A percentile compares a stretch with the other conserved stretches of the same genome.
These are phyloP conservation scores for Pseudognaphalium luteoalbum DNA, from an alignment of 129 eudicot genomes.

Conservation along the genomic window DNA sequence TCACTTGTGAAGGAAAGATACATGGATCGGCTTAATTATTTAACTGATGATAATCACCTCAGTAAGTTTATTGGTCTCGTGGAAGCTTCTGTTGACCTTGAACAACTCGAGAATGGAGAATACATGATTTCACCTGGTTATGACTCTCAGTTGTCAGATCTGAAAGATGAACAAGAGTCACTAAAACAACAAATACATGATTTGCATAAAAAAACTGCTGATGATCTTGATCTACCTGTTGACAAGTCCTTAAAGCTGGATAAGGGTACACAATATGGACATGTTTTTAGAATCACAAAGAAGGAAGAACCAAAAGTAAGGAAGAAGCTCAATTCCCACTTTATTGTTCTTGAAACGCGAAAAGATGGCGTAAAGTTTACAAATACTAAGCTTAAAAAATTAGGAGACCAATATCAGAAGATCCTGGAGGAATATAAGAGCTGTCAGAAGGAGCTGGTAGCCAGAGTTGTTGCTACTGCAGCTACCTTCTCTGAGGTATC, in stretches of 20 bases:
- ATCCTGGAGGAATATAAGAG: slow-evolving; percentile 80
- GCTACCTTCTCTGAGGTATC: slow-evolving; percentile 78
- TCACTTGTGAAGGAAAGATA: slow-evolving; percentile 63
- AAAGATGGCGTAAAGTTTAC: slow-evolving; percentile 97
- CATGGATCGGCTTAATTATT: slow-evolving; percentile 47
- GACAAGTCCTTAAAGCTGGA: slow-evolving; percentile 81
- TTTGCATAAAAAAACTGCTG: slow-evolving; percentile 68
- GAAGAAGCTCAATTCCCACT: slow-evolving; percentile 77
- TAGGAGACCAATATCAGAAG: slow-evolving; percentile 86
- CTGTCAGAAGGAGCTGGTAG: slow-evolving; percentile 87
- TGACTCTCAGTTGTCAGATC: slow-evolving; percentile 55
- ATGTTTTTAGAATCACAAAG: slow-evolving; percentile 92
- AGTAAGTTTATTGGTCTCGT: slow-evolving; percentile 85
- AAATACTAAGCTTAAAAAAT: slow-evolving; percentile 75
- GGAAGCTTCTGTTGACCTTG: slow-evolving; percentile 87
- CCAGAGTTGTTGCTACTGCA: slow-evolving; percentile 69
- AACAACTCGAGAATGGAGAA: slow-evolving; percentile 98
- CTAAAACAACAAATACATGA: slow-evolving; percentile 68
- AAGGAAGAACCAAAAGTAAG: slow-evolving; percentile 98
- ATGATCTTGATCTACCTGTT: slow-evolving; percentile 68
- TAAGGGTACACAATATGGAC: slow-evolving; percentile 95
- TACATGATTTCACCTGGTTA: slow-evolving; percentile 88
- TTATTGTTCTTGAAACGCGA: slow-evolving; percentile 88
- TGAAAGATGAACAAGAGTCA: slow-evolving; percentile 73
- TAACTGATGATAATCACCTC: slow-evolving; percentile 73